phyloP scores from a whole-genome alignment of 1,284 basidiomycete genomes.

The Sanghuangporus weigelae region DNA sequence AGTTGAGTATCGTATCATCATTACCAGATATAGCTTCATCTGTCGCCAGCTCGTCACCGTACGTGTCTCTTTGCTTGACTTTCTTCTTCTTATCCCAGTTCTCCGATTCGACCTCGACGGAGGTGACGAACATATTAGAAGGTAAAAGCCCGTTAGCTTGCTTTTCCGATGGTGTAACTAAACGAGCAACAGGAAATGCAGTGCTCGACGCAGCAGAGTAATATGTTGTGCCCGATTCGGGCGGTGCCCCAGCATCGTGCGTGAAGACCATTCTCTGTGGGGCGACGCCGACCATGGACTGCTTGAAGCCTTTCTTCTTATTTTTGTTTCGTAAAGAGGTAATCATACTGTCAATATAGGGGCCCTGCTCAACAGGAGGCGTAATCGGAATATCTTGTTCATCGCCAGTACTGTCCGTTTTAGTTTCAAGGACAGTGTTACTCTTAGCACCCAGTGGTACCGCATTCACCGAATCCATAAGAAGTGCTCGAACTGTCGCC shows the following conservation, averaged over 20 bases:
- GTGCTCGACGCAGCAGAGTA: constrained; percentile 1
- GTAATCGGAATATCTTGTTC: background rate
- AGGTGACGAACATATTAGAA: constrained; percentile 59
- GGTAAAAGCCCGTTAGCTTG: constrained; percentile 47
- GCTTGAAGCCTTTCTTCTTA: constrained; percentile 63
- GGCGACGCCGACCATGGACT: constrained; percentile 40
- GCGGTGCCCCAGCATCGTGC: constrained; percentile 7
- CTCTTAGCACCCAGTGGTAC: constrained; percentile 28
- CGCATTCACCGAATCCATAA: constrained; percentile 30
- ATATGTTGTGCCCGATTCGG: constrained; percentile 8
- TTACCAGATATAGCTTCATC: background rate
- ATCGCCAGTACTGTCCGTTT: background rate
- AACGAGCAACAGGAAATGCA: constrained; percentile 25
- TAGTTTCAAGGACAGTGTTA: background rate
- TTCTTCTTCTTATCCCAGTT: constrained; percentile 26
- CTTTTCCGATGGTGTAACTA: constrained; percentile 63
- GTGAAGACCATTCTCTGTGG: constrained; percentile 58
- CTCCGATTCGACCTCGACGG: constrained; percentile 58
- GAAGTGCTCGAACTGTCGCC: constrained; percentile 12
- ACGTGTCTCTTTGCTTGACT: constrained; percentile 22
- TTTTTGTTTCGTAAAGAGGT: constrained; percentile 66
- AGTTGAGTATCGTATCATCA: background rate
- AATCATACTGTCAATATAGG: constrained; percentile 39
- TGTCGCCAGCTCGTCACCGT: background rate
- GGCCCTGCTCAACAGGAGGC: constrained; percentile 8